Evolutionary conservation across 2,329 filamentous ascomycete genomes (phyloP), one percentile per base, ranked within the genome.

Genomic region (Nemania sp.): DNA sequence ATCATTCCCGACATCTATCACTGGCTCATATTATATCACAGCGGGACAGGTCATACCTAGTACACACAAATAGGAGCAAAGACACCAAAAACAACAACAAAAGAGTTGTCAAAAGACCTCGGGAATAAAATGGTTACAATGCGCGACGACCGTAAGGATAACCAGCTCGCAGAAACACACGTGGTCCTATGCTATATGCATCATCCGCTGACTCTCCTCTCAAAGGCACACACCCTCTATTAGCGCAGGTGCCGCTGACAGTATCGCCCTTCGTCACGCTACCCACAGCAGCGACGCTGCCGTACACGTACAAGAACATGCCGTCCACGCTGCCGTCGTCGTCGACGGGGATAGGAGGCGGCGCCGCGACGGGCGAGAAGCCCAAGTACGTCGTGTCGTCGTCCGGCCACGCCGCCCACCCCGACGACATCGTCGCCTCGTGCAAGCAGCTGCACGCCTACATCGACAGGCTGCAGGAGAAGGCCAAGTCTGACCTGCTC

Each of bases 181-280:
- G 6, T 17, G 5, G 3, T 10, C 10, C 11, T 17, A 10, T 3
- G 18, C 40, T 13, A 42, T 17, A 17, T 20, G 3, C 13, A 20
- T 20, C 35, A 18, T n/a, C 10, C 25, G 25, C 49, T 43, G 29
- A 40, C 54, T 9, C 25, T 25, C 11, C 21, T 37, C 39, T n/a
- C 39, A n/a, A 64, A 92, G 90, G 85, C 67, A 87, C 92, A 15
- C 92, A 97, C 78, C 91, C 90, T 15, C 86, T 97, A 66, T 87
- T 99, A 48, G 90, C 93, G 67, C 95, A 99, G 78, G 87, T 98
- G 42, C 92, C 95, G 32, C 81, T 99, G 57, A 96, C 92, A 51
- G 92, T 98, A 46, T 97, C 94, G 2, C 95, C 95, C 25, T 97
- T 97, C 79, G 87, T 98, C 70, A 90, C 89, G 62, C 88, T 99